phyloP scores from a whole-genome alignment of 1,139 yeast genomes.

The Kluyveromyces sp. region DNA sequence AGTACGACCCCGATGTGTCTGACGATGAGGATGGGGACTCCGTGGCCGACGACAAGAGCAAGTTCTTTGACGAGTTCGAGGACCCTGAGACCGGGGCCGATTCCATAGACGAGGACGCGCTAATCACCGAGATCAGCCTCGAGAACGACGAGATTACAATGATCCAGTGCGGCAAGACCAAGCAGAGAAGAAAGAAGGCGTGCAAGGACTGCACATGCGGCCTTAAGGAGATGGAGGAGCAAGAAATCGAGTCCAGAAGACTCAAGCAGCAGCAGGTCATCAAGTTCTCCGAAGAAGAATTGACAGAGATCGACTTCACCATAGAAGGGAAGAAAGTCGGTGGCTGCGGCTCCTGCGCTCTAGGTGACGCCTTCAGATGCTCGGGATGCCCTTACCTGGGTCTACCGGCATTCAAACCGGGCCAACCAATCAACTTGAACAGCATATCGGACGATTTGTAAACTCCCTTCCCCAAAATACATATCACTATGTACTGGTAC shows the following conservation, averaged over 20 bases:
- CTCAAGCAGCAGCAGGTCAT: slow-evolving; percentile 41
- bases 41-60: slow-evolving; percentile 33
- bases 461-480: background rate
- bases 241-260: slow-evolving; percentile 43
- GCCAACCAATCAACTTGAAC: slow-evolving; percentile 49
- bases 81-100: slow-evolving; percentile 37
- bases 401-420: slow-evolving; percentile 95
- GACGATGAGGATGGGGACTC: slow-evolving; percentile 14
- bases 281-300: slow-evolving; percentile 56
- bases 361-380: slow-evolving; percentile 97
- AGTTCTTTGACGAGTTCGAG: slow-evolving; percentile 44
- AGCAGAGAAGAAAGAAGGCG: slow-evolving; percentile 63
- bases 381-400: slow-evolving; percentile 98
- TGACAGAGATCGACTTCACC: slow-evolving; percentile 88
- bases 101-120: slow-evolving; percentile 41
- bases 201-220: slow-evolving; percentile 99
- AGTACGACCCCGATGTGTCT: slow-evolving; percentile 18
- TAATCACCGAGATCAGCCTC: slow-evolving; percentile 31
- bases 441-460: slow-evolving; percentile 36
- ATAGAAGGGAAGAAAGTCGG: slow-evolving; percentile 86
- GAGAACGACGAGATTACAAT: slow-evolving; percentile 30
- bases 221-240: slow-evolving; percentile 71
- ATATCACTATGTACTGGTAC: too few species aligned
- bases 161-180: slow-evolving; percentile 35
- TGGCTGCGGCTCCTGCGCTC: slow-evolving; percentile 93